Base-by-base conservation (phyloP, 2,329 filamentous ascomycete species). In the Pseudovirgaria hyperparasitica region DNA sequence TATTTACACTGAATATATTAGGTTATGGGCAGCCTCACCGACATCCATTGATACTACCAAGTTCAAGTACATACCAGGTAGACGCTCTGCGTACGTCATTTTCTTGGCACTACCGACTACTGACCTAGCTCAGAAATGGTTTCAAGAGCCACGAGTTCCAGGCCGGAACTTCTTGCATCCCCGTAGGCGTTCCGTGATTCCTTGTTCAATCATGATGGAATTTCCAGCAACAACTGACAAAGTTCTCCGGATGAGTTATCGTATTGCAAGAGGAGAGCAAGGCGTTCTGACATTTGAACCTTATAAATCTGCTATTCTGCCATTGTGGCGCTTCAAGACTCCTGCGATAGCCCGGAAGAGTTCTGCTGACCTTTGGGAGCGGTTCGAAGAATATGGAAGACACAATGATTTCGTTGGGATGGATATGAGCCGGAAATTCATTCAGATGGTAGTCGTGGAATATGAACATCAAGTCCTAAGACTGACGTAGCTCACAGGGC, bases 401-500 rank as follows among this genome's bases (percentile, higher is more conserved):
- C 39, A 55, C 5, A 52, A 50, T 4, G 71, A 76, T 42, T 72
- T 76, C 30, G 66, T 76, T 1, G 72, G 72, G 8, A 72, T 72
- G 56, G 72, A 76, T 30, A 76, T 76, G 70, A 50, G 60, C 11
- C 54, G 70, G 15, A 76, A 76, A 40, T 76, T 73, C 37, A 58
- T 76, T 5, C 70, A 76, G 45, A 76, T 76, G 72, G 64, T 42
- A 22, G 8, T 26, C 16, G 9, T 8, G 22, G 9, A 9, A 9
- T 28, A 13, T 9, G 17, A 9, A 9, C 19, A 8, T 20, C n/a
- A 8, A 20, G n/a, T 20, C 19, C 19, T 20, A n/a, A 24, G 9
- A 6, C 24, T 26, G 24, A 26, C 13, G 12, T 20, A 16, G 3
- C 9, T 15, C 12, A n/a, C 12, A 41, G 39, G 60, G 71, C 2